Evolutionary conservation across 257 asterid species (phyloP).

Genomic region (Solanum neorickii): DNA sequence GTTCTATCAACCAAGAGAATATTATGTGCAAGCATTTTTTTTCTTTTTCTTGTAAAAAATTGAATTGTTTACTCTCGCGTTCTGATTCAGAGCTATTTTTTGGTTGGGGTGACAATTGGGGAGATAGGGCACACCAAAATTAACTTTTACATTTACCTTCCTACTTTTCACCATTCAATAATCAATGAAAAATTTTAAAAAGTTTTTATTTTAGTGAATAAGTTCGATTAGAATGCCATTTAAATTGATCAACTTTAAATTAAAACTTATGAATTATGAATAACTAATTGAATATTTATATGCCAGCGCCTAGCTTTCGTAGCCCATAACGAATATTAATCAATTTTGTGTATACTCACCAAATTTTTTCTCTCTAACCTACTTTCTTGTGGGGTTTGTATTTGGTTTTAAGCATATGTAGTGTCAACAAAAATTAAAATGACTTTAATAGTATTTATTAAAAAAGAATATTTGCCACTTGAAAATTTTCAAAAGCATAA

Average conservation of each 20-base stretch:
- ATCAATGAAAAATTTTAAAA: background rate
- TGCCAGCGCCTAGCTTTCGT: background rate
- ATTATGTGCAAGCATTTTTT: too few relatives aligned
- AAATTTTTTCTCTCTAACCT: background rate
- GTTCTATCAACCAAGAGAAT: background rate
- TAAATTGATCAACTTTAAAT: background rate
- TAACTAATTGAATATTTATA: background rate
- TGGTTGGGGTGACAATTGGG: too few relatives aligned
- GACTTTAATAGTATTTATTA: background rate
- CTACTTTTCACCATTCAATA: background rate
- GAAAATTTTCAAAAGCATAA: slow-evolving; percentile 3
- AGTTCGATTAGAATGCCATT: background rate
- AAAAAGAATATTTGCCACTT: slow-evolving; percentile 12
- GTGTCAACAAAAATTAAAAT: background rate
- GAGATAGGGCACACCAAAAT: too few relatives aligned
- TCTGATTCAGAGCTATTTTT: too few relatives aligned
- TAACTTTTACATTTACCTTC: too few relatives aligned
- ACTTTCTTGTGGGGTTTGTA: background rate
- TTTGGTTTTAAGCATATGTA: background rate
- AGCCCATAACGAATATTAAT: background rate
- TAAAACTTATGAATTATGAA: background rate
- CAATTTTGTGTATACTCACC: background rate
- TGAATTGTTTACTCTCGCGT: too few relatives aligned
- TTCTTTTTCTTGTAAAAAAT: too few relatives aligned
- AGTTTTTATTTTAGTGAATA: background rate